Conservation (phyloP, 2,329 filamentous ascomycete genomes). For the Stemphylium lycopersici region DNA sequence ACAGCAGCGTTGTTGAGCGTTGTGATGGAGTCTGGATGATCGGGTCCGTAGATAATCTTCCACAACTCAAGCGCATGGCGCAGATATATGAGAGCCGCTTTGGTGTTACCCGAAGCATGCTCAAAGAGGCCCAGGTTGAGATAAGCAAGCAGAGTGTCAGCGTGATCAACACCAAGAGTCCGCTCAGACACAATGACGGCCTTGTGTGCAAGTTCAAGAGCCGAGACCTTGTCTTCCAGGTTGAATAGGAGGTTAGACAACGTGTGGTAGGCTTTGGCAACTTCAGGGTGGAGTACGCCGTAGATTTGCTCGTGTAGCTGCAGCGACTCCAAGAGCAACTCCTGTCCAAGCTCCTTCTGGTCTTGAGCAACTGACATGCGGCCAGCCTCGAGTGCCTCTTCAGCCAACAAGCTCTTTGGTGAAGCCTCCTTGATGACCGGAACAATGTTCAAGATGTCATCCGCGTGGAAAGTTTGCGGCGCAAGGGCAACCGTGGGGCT, state of each 20-base stretch:
- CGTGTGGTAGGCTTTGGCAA: conserved; percentile 92
- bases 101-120: conserved; percentile 89
- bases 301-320: conserved; percentile 99
- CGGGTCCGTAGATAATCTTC: conserved; percentile 94
- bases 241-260: conserved; percentile 96
- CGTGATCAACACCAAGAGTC: conserved; percentile 89
- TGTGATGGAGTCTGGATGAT: conserved; percentile 96
- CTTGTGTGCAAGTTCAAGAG: conserved; percentile 93
- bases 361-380: conserved; percentile 95
- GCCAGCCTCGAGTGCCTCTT: conserved; percentile 94
- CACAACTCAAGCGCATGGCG: conserved; percentile 92
- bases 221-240: conserved; percentile 95
- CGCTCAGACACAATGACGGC: conserved; percentile 95
- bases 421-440: conserved; percentile 93
- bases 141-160: conserved; percentile 93
- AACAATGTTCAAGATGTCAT: conserved; percentile 92
- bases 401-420: conserved; percentile 86
- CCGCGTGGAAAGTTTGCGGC: conserved; percentile 73
- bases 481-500: conserved; percentile 53
- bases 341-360: conserved; percentile 94
- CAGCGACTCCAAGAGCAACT: conserved; percentile 92
- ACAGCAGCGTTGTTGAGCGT: conserved; percentile 98
- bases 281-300: conserved; percentile 94
- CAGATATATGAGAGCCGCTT: conserved; percentile 83
- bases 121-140: conserved; percentile 94